These are phyloP conservation scores for Colletotrichum orchidophilum DNA, from an alignment of 2,329 filamentous ascomycete genomes.

Conservation along the genomic window DNA sequence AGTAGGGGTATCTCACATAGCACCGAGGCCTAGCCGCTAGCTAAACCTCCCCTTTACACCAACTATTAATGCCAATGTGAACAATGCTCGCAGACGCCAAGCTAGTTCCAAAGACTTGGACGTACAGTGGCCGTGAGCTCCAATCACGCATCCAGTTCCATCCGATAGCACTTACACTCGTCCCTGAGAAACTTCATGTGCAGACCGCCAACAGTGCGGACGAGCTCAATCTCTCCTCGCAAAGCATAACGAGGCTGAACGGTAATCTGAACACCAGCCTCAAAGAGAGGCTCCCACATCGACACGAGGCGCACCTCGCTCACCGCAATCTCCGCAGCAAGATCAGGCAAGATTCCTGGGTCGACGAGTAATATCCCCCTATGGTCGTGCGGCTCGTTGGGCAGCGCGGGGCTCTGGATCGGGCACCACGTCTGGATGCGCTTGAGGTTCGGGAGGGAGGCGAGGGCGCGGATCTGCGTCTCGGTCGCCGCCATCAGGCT, in stretches of 20 bases:
- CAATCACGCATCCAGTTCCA: background rate
- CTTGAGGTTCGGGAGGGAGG: background rate
- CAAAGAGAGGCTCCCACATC: background rate
- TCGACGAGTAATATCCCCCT: background rate
- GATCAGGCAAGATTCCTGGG: background rate
- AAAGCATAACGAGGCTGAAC: background rate
- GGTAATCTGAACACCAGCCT: background rate
- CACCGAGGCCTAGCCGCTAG: no score
- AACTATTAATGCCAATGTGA: no score
- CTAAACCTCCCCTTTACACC: no score
- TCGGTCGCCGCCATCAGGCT: no score
- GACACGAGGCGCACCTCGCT: background rate
- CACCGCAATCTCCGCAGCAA: background rate
- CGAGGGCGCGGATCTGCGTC: background rate
- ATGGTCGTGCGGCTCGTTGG: background rate
- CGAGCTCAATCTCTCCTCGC: background rate
- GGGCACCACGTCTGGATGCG: background rate
- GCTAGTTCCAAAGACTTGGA: background rate
- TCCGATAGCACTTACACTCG: background rate
- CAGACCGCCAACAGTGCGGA: background rate
- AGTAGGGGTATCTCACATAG: no score
- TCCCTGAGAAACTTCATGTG: background rate
- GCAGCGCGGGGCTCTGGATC: background rate
- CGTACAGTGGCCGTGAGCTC: accelerated
- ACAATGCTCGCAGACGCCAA: no score